A percentile compares a stretch with the other conserved stretches of the same genome.
Evolutionary conservation across 345 rosid species (phyloP).

Genomic region (Sisymbrium irio): DNA sequence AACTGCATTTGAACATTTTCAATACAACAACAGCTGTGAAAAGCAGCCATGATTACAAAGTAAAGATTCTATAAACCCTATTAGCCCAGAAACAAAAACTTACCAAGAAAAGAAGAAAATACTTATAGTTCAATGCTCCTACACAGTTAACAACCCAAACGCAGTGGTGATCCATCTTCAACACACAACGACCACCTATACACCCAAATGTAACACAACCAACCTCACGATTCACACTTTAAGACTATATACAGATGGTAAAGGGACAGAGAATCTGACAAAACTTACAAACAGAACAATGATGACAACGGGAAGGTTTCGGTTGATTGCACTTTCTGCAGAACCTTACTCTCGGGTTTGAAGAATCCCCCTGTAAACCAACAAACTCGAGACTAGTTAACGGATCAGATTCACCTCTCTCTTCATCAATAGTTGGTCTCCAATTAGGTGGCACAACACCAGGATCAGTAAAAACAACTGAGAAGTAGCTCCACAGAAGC

Average conservation of each 20-base stretch:
- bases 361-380: constrained; percentile 50
- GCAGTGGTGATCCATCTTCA: constrained; percentile 99
- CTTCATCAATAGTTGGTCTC: constrained; percentile 85
- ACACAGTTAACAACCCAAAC: constrained; percentile 99
- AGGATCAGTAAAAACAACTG: constrained; percentile 93
- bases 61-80: constrained; percentile 1
- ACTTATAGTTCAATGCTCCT: constrained; percentile 94
- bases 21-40: background rate
- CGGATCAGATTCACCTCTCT: constrained; percentile 87
- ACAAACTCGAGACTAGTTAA: constrained; percentile 56
- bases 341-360: constrained; percentile 60
- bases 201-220: constrained; percentile 12
- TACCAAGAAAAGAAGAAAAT: constrained; percentile 97
- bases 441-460: constrained; percentile 92
- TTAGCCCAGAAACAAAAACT: constrained; percentile 16
- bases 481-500: constrained; percentile 96
- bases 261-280: background rate
- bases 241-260: background rate
- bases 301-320: constrained; percentile 97
- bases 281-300: constrained; percentile 94
- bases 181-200: constrained; percentile 88
- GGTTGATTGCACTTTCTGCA: constrained; percentile 93
- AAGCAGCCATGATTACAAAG: background rate
- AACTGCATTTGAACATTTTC: constrained; percentile 56
- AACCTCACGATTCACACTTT: constrained; percentile 7